These are phyloP conservation scores for Colletotrichum sp. DNA, from an alignment of 2,329 filamentous ascomycete genomes.

Conservation along the genomic window DNA sequence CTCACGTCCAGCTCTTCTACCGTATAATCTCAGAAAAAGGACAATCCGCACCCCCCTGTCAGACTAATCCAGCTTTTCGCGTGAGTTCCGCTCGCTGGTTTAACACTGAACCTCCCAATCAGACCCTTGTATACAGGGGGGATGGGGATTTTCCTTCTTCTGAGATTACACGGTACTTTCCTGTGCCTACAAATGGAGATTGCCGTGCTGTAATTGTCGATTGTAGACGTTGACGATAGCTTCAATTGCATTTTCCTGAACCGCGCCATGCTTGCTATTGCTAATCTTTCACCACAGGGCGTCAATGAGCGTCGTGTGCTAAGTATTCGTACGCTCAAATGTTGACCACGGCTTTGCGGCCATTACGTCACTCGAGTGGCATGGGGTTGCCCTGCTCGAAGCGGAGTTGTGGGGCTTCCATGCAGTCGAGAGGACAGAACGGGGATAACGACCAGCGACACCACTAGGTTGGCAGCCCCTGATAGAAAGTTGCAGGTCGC, in stretches of 20 bases:
- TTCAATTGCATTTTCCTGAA: neutral
- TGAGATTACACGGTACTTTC: neutral
- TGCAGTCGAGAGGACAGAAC: neutral
- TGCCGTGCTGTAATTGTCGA: neutral
- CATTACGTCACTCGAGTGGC: slow-evolving; percentile 4
- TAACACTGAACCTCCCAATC: no score
- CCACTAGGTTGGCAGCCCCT: neutral
- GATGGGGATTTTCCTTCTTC: no score
- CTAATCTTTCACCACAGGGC: neutral
- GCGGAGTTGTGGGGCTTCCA: neutral
- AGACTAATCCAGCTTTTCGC: no score
- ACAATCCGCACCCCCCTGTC: no score
- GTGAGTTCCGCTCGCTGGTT: no score
- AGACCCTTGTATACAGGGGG: no score
- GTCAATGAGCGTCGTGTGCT: neutral
- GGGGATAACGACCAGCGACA: neutral
- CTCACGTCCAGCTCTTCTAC: neutral
- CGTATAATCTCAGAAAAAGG: no score
- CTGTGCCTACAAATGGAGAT: neutral
- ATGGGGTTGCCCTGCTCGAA: neutral
- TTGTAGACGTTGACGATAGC: neutral
- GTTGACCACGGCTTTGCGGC: neutral
- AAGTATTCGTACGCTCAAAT: neutral
- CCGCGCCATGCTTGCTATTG: neutral
- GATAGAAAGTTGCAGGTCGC: neutral